Evolutionary conservation across 371 early-diverging fungal species (phyloP), one percentile per base, ranked within the genome.

Genomic region (Rhizopus arrhizus): DNA sequence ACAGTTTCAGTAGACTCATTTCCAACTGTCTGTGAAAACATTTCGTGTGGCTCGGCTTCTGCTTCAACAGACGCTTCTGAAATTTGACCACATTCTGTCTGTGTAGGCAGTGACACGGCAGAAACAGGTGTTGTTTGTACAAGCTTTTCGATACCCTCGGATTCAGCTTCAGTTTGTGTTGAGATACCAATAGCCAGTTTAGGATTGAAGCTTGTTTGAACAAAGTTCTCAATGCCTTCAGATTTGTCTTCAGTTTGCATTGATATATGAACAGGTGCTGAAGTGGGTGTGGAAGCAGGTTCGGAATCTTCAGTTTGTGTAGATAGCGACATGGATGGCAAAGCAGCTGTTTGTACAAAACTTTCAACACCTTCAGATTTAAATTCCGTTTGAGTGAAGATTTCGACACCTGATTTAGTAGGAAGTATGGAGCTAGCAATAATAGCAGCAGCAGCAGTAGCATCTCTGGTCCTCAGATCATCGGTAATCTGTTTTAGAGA

Each of bases 371-470:
- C 16, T 16, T 52, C 31, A 33, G 52, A 22, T 8, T 15, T 51
- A 42, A 12, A 0, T 10, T 60, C 61, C 3, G 65, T 65, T 55
- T 65, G 66, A 7, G 32, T 61, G 31, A 31, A 58, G 5, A 56
- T 43, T 29, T 61, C 61, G 5, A 48, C 15, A 29, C 48, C 15
- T 48, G 29, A 29, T 6, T 48, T 48, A 7, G 22, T 7, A 29
- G 48, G 15, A 22, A 15, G 7, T 9, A 29, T 4, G 15, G 15
- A 10, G 5, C 48, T 54, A 3, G 40, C 22, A 32, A 49, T 50
- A 48, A 29, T 1, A 29, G 15, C 22, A 29, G 41, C 61, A 3
- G 40, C 22, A 32, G 54, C 55, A 48, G 49, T 32, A 47, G 55
- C 65, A 42, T 34, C 49, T 43, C 43, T n/a, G n/a, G 43, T 2